A percentile compares a stretch with the other conserved stretches of the same genome.
Evolutionary conservation across 805 yeast species (phyloP).

Genomic region (Barnettozyma populi): DNA sequence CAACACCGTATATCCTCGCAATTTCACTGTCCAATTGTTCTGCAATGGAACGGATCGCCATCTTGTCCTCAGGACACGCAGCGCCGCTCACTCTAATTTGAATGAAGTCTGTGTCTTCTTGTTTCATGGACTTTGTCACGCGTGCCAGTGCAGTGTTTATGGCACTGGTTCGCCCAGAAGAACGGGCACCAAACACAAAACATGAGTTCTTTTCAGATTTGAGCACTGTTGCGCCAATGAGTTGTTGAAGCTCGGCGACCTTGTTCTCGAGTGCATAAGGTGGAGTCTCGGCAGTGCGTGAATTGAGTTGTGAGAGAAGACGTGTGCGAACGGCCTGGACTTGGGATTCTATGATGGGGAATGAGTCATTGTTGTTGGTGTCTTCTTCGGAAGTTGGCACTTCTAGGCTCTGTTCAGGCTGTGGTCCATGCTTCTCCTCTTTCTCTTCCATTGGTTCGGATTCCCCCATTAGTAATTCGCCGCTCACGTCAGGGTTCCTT

Average conservation of each 20-base stretch:
- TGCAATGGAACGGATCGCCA: constrained; percentile 83
- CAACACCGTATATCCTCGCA: constrained; percentile 26
- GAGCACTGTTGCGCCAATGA: constrained; percentile 59
- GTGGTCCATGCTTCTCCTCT: background rate
- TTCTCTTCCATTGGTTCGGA: background rate
- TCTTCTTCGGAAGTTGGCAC: background rate
- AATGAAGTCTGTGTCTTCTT: constrained; percentile 44
- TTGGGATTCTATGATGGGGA: background rate
- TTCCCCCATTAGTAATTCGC: background rate
- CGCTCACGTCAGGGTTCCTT: background rate
- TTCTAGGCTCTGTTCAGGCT: background rate
- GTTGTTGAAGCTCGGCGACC: constrained; percentile 45
- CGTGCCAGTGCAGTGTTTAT: constrained; percentile 48
- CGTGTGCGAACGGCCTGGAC: constrained; percentile 17
- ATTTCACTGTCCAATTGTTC: constrained; percentile 61
- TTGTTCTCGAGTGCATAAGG: constrained; percentile 33
- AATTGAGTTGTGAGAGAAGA: constrained; percentile 22
- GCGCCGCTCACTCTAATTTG: constrained; percentile 63
- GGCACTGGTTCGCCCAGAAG: constrained; percentile 67
- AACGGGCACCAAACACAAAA: constrained; percentile 73
- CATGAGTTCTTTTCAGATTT: constrained; percentile 78
- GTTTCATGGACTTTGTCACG: constrained; percentile 28
- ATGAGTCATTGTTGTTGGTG: background rate
- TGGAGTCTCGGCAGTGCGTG: constrained; percentile 13
- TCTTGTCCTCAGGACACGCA: constrained; percentile 66